phyloP scores from a whole-genome alignment of 108 stramenopile species.

The Cylindrotheca fusiformis region DNA sequence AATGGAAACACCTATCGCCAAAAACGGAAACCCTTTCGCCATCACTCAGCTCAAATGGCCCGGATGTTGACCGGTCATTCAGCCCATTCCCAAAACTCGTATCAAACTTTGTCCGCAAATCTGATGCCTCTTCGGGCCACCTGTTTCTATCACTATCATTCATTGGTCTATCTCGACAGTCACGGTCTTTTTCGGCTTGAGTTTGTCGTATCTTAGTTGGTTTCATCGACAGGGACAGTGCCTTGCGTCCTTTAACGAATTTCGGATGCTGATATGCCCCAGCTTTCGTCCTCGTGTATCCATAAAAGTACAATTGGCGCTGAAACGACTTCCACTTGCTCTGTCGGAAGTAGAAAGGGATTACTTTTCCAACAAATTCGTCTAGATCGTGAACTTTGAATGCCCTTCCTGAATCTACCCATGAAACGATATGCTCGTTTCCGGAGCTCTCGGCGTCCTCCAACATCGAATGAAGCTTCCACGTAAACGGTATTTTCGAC shows the following conservation, averaged over 20 bases:
- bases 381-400: conserved; percentile 59
- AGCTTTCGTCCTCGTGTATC: conserved; percentile 45
- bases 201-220: conserved; percentile 32
- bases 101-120: too few relatives aligned
- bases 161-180: too few relatives aligned
- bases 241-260: conserved; percentile 47
- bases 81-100: too few relatives aligned
- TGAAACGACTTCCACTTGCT: conserved; percentile 78
- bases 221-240: conserved; percentile 27
- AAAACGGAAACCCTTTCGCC: neutral
- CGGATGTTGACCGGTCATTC: too few relatives aligned
- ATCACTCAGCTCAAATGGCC: too few relatives aligned
- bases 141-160: too few relatives aligned
- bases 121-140: too few relatives aligned
- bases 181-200: too few relatives aligned
- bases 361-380: conserved; percentile 50
- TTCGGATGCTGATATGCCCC: conserved; percentile 64
- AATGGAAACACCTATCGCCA: neutral
- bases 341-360: conserved; percentile 86
- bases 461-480: conserved; percentile 55
- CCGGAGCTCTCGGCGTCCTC: conserved; percentile 35
- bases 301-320: conserved; percentile 87
- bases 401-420: conserved; percentile 40
- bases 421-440: conserved; percentile 43
- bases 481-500: conserved; percentile 32